Conservation (phyloP, 768 basidiomycete genomes). For the Termitomyces sp. region DNA sequence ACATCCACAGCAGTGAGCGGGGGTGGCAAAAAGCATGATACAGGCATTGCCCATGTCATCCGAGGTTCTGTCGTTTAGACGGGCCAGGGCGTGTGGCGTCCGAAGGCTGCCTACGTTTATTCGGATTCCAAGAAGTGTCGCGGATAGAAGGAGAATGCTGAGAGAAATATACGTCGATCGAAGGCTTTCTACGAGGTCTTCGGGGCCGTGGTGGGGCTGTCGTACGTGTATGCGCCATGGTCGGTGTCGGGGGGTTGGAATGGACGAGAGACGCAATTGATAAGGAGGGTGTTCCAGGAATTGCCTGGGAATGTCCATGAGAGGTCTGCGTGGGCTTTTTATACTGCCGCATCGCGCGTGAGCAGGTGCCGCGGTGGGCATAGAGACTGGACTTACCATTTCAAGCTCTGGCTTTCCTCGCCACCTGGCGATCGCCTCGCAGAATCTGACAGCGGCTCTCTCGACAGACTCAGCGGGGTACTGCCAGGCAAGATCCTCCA, state of each 20-base stretch:
- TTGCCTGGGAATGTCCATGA: constrained; percentile 19
- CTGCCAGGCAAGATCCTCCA: constrained; percentile 74
- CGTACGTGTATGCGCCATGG: constrained; percentile 24
- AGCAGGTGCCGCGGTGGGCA: constrained; percentile 19
- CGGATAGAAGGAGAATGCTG: constrained; percentile 18
- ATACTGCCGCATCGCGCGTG: constrained; percentile 37
- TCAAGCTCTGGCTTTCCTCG: constrained; percentile 82
- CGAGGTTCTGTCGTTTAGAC: constrained; percentile 15
- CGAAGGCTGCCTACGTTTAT: constrained; percentile 20
- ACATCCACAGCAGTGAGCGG: constrained; percentile 1
- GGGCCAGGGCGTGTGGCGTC: constrained; percentile 14
- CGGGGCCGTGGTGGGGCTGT: constrained; percentile 6
- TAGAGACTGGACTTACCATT: constrained; percentile 40
- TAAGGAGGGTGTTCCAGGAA: constrained; percentile 36
- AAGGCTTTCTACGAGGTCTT: constrained; percentile 27
- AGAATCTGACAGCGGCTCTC: constrained; percentile 70
- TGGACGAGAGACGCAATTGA: constrained; percentile 64
- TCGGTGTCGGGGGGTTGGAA: constrained; percentile 62
- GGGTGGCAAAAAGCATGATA: neutral
- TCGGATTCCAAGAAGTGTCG: constrained; percentile 16
- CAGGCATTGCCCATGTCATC: constrained; percentile 6
- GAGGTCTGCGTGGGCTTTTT: constrained; percentile 40
- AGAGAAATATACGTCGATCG: constrained; percentile 43
- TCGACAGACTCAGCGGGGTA: constrained; percentile 82
- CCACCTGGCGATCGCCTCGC: constrained; percentile 79